Percentiles rank a stretch among this genome's conserved stretches.
These are phyloP conservation scores for Musa acuminata DNA, from an alignment of 176 grass and related monocot species.

Conservation along the genomic window DNA sequence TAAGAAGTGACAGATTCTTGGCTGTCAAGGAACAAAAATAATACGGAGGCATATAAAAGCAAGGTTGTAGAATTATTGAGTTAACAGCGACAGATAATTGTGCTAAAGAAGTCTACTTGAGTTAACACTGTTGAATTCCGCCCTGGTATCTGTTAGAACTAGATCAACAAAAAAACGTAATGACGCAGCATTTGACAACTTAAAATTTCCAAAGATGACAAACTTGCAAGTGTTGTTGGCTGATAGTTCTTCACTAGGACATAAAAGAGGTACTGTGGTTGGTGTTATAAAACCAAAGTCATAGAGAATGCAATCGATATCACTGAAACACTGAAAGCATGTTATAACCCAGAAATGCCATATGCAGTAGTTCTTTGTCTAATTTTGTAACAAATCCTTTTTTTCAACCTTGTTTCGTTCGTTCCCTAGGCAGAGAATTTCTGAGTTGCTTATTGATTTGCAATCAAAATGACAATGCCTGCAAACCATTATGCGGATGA, in stretches of 20 bases:
- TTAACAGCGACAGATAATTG: neutral
- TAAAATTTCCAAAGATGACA: neutral
- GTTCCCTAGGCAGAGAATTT: too few species aligned
- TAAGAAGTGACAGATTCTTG: too few species aligned
- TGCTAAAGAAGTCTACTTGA: neutral
- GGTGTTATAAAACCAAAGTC: neutral
- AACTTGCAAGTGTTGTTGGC: neutral
- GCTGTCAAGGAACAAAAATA: too few species aligned
- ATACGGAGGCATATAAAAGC: neutral
- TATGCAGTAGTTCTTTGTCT: neutral
- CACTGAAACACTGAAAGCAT: neutral
- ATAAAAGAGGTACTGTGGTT: neutral
- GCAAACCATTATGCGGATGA: too few species aligned
- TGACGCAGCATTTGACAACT: neutral
- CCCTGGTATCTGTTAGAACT: neutral
- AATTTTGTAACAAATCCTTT: neutral
- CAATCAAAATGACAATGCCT: too few species aligned
- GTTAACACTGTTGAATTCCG: neutral
- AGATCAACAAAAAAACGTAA: neutral
- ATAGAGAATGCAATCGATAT: neutral
- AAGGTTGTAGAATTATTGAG: neutral
- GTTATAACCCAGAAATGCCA: neutral
- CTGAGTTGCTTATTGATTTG: too few species aligned
- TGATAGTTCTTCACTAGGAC: neutral
- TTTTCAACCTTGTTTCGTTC: neutral